Base-by-base conservation (phyloP, 768 basidiomycete genomes). In the Boletellus sp. region DNA sequence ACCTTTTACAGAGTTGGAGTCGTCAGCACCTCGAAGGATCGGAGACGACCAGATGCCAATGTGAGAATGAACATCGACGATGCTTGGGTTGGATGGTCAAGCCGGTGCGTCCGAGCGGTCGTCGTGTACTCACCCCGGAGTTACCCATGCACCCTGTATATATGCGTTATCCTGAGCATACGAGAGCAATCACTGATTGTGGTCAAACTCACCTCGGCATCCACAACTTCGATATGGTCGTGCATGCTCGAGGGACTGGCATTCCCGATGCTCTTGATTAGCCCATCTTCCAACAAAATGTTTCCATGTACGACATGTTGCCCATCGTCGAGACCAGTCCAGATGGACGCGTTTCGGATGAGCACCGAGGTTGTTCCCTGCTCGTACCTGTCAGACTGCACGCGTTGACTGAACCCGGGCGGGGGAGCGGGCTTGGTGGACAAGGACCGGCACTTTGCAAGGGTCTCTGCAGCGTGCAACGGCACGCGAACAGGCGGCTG, bases 331-430 rank as follows among this genome's bases (percentile, higher is more conserved):
- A 70, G 66, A 0, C 88, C 90, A 3, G 89, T 90, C 90, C 90
- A 93, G 24, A 92, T 77, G 6, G 78, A 81, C 10, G 83, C 87
- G 61, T 92, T 89, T 50, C 70, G 74, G 28, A 93, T 73, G 23
- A 83, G 69, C 1, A 76, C 72, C 1, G 82, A 63, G 4, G 59
- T 60, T 1, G 87, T 85, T 0, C 80, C 85, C 0, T 62, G 62
- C 7, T 72, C 78, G 52, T 72, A 79, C 24, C 84, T 72, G 58
- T 87, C 84, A 15, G 81, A 84, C 28, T 65, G 64, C 8, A 70
- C 67, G 11, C 87, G 78, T 10, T 58, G 47, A 56, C 72, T 59
- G 51, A 84, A 85, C 33, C 75, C 59, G 0, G 60, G 40, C 22
- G 78, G 67, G 8, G 78, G 74, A 0, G 73, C 79, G 3, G 79